Base-by-base conservation (phyloP, 1,284 basidiomycete genomes). In the Trichosporon sp. region DNA sequence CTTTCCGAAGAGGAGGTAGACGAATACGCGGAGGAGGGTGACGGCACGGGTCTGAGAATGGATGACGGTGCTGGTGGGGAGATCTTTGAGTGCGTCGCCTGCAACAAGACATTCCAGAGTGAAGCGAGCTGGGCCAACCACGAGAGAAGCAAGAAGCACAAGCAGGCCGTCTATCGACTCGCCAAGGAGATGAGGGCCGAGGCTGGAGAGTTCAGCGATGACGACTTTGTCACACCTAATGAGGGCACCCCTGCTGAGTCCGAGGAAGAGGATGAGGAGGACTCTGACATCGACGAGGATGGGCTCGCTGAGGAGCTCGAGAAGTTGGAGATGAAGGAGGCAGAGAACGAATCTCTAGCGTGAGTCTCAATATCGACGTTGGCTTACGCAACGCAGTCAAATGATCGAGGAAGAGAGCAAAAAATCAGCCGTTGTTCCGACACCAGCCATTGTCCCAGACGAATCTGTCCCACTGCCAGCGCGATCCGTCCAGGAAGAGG, bases 101-200 rank as follows among this genome's bases (percentile, higher is more conserved):
- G 96, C 75, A 85, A 87, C 61, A 98, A 97, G 82, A 85, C 84
- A 1, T 99, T 98, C 79, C 84, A 89, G 73, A 94, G 89, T 70
- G 93, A 97, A 74, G 91, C 92, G 0, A 91, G 93, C 16, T 99
- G 95, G 92, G 85, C 88, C 71, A 98, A 95, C 77, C 96, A 99
- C 71, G 96, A 99, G 78, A 84, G 93, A 70, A 97, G 94, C 80
- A 91, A 91, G 80, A 98, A 95, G 79, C 96, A 99, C 78, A 81
- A 92, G 77, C 92, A 90, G 78, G 90, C 92, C 65, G 87, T 95
- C 16, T 91, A 91, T 84, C 91, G 75, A 87, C 75, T 85, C 70
- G 82, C 83, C 62, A 92, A 97, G 71, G 85, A 92, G 65, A 86
- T 88, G 70, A 70, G 61, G 10, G 59, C 63, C 14, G 65, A 69